Evolutionary conservation across 352 stramenopile species (phyloP).

Genomic region (Phytophthora chlamydospora): DNA sequence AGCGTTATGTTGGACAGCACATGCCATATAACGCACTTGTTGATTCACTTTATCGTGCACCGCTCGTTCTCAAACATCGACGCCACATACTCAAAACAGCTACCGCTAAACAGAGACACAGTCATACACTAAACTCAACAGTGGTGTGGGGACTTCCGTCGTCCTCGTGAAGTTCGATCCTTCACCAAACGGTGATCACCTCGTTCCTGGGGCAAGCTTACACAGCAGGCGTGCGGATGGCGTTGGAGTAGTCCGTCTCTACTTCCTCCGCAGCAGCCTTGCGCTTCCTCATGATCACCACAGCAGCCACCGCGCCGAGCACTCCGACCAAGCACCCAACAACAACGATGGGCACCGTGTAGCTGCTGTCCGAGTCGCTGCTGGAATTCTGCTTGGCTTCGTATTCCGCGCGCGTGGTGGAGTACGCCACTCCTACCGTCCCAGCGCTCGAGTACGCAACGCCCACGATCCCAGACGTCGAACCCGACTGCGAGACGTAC

Average conservation of each 20-base stretch:
- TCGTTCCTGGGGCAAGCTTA: conserved; percentile 10
- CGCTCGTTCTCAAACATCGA: conserved; percentile 11
- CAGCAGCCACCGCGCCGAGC: conserved; percentile 46
- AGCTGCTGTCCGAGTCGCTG: conserved; percentile 15
- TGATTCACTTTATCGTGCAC: conserved; percentile 8
- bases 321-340: conserved; percentile 48
- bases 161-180: conserved; percentile 25
- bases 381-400: conserved; percentile 24
- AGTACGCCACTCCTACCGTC: conserved; percentile 35
- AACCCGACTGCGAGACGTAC: conserved; percentile 9
- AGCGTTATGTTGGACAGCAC: background rate
- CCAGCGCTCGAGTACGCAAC: conserved; percentile 21
- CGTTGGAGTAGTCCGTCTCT: conserved; percentile 42
- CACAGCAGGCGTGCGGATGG: conserved; percentile 36
- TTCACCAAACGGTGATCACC: conserved; percentile 11
- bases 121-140: background rate
- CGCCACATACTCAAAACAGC: conserved; percentile 13
- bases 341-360: conserved; percentile 36
- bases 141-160: conserved; percentile 2
- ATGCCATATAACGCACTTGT: conserved; percentile 12
- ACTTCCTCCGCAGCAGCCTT: conserved; percentile 21
- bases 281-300: conserved; percentile 49
- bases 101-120: conserved; percentile 16
- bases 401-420: conserved; percentile 33
- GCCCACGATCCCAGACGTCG: conserved; percentile 12